phyloP scores from a whole-genome alignment of 805 yeast genomes.

The Metschnikowia hibisci region DNA sequence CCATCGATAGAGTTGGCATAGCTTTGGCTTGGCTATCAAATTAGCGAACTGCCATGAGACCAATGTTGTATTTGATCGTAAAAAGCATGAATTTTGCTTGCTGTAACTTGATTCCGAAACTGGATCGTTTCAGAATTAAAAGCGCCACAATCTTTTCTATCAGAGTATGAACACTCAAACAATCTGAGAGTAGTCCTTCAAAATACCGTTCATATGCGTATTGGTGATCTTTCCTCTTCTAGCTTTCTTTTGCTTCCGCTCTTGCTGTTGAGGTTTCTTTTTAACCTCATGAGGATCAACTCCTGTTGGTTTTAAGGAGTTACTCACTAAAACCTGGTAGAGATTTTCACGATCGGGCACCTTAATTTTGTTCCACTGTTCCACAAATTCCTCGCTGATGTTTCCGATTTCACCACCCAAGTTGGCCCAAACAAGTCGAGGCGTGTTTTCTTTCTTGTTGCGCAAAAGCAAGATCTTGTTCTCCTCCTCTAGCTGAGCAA shows the following conservation, averaged over 20 bases:
- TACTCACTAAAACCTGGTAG: constrained; percentile 70
- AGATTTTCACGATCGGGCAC: constrained; percentile 80
- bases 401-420: constrained; percentile 66
- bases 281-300: constrained; percentile 95
- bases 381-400: constrained; percentile 77
- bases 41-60: no score
- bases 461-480: constrained; percentile 77
- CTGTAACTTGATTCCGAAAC: no score
- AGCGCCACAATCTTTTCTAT: no score
- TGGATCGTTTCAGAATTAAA: no score
- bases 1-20: no score
- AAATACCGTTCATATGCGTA: constrained; percentile 92
- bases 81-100: no score
- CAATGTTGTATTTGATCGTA: no score
- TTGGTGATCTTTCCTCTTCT: constrained; percentile 93
- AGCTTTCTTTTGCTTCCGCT: constrained; percentile 83
- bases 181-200: constrained; percentile 69
- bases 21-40: no score
- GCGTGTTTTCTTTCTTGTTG: constrained; percentile 89
- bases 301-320: constrained; percentile 93
- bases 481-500: constrained; percentile 72
- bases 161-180: constrained; percentile 18
- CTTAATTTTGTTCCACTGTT: constrained; percentile 73
- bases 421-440: constrained; percentile 91
- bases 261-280: constrained; percentile 52